phyloP scores from a whole-genome alignment of 352 stramenopile species.

The Phytophthora cryptogea region DNA sequence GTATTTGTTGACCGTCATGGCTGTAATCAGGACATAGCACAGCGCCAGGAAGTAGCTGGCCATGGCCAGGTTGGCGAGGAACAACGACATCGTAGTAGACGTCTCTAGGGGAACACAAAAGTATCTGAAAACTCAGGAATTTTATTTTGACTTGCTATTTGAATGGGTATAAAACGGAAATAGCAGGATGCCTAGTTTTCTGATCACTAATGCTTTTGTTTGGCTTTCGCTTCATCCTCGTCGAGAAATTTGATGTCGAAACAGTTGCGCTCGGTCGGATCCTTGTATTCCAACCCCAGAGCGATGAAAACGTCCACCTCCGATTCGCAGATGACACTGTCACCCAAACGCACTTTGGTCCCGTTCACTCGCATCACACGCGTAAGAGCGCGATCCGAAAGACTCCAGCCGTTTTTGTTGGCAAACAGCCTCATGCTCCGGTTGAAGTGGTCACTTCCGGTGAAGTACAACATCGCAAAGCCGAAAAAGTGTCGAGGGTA shows the following conservation, averaged over 20 bases:
- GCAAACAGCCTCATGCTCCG: conserved; percentile 82
- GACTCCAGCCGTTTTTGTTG: conserved; percentile 77
- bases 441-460: conserved; percentile 92
- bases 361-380: conserved; percentile 60
- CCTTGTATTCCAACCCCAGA: conserved; percentile 85
- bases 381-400: conserved; percentile 74
- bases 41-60: conserved; percentile 89
- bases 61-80: conserved; percentile 89
- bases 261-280: conserved; percentile 74
- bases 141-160: conserved; percentile 13
- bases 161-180: not conserved
- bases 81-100: conserved; percentile 67
- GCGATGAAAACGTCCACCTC: conserved; percentile 89
- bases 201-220: too few relatives aligned
- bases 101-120: not conserved
- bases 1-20: conserved; percentile 81
- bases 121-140: conserved; percentile 3
- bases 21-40: conserved; percentile 84
- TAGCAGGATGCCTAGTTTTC: not conserved
- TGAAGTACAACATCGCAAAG: conserved; percentile 92
- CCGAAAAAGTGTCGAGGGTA: conserved; percentile 81
- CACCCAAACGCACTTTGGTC: conserved; percentile 61
- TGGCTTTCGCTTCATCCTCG: conserved; percentile 69
- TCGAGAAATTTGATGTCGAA: conserved; percentile 85
- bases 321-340: conserved; percentile 75